phyloP scores from a whole-genome alignment of 2,329 filamentous ascomycete species.

The Ambrosiella cleistominuta region DNA sequence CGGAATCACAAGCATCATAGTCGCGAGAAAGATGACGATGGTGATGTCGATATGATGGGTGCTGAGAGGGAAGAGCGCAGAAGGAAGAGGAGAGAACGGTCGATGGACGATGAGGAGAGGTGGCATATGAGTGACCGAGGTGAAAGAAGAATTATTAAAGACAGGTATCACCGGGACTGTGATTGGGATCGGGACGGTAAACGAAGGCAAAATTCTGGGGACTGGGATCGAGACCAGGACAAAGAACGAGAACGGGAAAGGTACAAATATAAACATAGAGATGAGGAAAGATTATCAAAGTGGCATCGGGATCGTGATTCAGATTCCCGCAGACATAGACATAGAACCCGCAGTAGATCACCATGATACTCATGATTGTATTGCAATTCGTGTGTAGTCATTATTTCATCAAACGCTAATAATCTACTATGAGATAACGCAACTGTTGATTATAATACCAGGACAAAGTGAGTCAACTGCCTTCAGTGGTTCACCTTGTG shows the following conservation, averaged over 20 bases:
- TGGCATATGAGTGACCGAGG: neutral
- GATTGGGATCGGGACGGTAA: neutral
- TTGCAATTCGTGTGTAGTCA: no score
- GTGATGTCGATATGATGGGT: conserved; percentile 14
- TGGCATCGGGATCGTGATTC: conserved; percentile 13
- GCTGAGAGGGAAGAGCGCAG: conserved; percentile 12
- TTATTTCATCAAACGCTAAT: no score
- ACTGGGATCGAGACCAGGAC: neutral
- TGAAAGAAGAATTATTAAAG: neutral
- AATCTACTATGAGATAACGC: no score
- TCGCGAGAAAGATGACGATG: conserved; percentile 16
- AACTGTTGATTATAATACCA: no score
- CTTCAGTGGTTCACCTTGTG: no score
- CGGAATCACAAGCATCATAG: conserved; percentile 26
- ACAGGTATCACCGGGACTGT: neutral
- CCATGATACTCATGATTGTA: no score
- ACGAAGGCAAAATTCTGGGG: neutral
- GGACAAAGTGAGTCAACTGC: no score
- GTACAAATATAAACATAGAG: conserved; percentile 14
- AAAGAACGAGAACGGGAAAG: neutral
- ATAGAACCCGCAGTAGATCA: conserved; percentile 5
- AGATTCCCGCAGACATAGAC: conserved; percentile 15
- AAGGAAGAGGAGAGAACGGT: conserved; percentile 11
- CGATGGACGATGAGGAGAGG: neutral
- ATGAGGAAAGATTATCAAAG: conserved; percentile 14